Base-by-base conservation (phyloP, 2,329 filamentous ascomycete species). In the Botrytis cinerea region DNA sequence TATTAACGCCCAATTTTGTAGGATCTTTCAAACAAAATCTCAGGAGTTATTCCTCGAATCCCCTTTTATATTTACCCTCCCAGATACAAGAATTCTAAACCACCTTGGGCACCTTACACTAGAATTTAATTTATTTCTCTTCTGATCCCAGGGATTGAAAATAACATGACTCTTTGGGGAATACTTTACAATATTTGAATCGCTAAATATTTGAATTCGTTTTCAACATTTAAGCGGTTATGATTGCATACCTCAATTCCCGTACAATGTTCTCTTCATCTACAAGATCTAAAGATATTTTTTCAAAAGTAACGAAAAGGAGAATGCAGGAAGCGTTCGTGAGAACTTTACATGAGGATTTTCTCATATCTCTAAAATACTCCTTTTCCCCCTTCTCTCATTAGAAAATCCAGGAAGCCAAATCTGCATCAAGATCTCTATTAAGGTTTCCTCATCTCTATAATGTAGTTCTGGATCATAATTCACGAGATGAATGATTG, bases 21-120 rank as follows among this genome's bases (percentile, higher is more conserved):
- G 0, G 12, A 54, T 54, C 25, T 2, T 16, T 54, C 12, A 16
- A 54, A 16, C 14, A 12, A n/a, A 54, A 16, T 54, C 12, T 54
- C 25, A n/a, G 5, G 7, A 16, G 4, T 3, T n/a, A 0, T 14
- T 51, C 2, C 25, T n/a, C 25, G 25, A 5, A 51, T 51, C 14
- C 48, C 9, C 12, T 25, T 7, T 51, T n/a, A n/a, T 7, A n/a
- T 51, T n/a, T 14, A 14, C 14, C 14, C 12, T 51, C 2, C 25
- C 14, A 6, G 4, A 25, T n/a, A n/a, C 6, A 51, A n/a, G 2
- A 9, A 3, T 10, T n/a, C 12, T n/a, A 6, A 4, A n/a, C 6
- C 10, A n/a, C 14, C 12, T 25, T 54, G 25, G 16, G 48, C 25
- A 54, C 16, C 12, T 4, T 10, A n/a, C 48, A 54, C 1, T 54